These are phyloP conservation scores for Ogataea degrootiae DNA, from an alignment of 805 yeast species.

Conservation along the genomic window DNA sequence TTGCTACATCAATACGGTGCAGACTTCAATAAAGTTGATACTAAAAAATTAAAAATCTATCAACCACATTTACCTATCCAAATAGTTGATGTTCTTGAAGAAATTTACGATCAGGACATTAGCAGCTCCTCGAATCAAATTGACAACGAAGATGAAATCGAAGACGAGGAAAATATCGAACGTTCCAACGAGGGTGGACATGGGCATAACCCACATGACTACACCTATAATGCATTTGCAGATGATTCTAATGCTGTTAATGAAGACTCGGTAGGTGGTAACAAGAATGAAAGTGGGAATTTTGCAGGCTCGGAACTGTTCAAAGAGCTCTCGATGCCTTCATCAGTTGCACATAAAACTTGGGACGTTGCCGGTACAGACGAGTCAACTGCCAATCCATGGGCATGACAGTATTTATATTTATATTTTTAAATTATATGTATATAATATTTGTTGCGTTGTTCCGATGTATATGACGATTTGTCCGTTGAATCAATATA, in stretches of 20 bases:
- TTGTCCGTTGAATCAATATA: no score
- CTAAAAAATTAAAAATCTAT: slow-evolving; percentile 47
- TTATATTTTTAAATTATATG: background rate
- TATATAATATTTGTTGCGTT: background rate
- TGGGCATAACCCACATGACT: slow-evolving; percentile 6
- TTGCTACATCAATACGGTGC: slow-evolving; percentile 72
- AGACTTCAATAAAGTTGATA: slow-evolving; percentile 59
- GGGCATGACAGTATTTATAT: slow-evolving; percentile 34
- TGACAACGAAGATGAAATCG: background rate
- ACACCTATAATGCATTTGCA: slow-evolving; percentile 8
- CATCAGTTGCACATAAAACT: slow-evolving; percentile 33
- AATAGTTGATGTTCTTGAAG: slow-evolving; percentile 68
- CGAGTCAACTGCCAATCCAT: slow-evolving; percentile 62
- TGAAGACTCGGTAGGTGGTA: slow-evolving; percentile 8
- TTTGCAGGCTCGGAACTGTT: slow-evolving; percentile 38
- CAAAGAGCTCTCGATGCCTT: no score
- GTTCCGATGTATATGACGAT: no score
- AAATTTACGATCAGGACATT: slow-evolving; percentile 43
- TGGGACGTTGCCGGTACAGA: slow-evolving; percentile 43
- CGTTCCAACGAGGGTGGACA: slow-evolving; percentile 1
- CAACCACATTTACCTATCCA: slow-evolving; percentile 73
- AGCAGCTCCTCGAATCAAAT: slow-evolving; percentile 8
- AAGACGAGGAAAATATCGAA: slow-evolving; percentile 14
- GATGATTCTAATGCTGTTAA: slow-evolving; percentile 1
- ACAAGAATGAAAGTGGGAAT: slow-evolving; percentile 42